Base-by-base conservation (phyloP, 1,139 yeast genomes). In the Blastobotrys arbuscula region DNA sequence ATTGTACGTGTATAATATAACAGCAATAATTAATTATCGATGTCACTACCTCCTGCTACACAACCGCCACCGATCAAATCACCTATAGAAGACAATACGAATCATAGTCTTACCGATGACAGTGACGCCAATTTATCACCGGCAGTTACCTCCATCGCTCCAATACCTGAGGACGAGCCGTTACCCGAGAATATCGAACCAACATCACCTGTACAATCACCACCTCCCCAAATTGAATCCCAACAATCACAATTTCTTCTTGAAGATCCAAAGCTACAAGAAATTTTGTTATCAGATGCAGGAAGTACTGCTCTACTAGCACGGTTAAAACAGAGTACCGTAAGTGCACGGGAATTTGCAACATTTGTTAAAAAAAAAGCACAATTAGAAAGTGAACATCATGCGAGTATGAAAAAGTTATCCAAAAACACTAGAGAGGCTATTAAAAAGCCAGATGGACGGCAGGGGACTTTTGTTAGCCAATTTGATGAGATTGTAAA, bases 291-390 rank as follows among this genome's bases (percentile, higher is more conserved):
- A 48, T 77, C 85, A 0, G 89, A 82, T 58, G 73, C 63, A 19
- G 75, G 63, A 60, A 59, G 89, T 45, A 92, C 84, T 53, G 74
- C 88, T 0, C 72, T 92, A 33, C 70, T 90, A 48, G 71, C 75
- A 2, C 74, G 96, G 38, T 73, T 90, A 53, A 92, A 92, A 66
- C 90, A 84, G 62, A 81, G 90, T 55, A 73, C 89, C 43, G 74
- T 75, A 50, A 82, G 95, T 0, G 84, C 95, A 52, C 96, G 88
- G 59, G 97, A 92, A 63, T 81, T 88, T 59, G 75, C 89, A 39
- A 78, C 80, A 57, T 92, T 80, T 64, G 72, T 90, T 52, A 84
- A 84, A 63, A 86, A 84, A 65, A 84, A 86, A 59, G 89, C 90
- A 28, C 71, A 78, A 41, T 75, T 83, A 50, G 97, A 89, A 66